Percentiles rank a stretch among this genome's conserved stretches.
phyloP scores from a whole-genome alignment of 495 filamentous ascomycete genomes.

The Penicillium tannophilum region DNA sequence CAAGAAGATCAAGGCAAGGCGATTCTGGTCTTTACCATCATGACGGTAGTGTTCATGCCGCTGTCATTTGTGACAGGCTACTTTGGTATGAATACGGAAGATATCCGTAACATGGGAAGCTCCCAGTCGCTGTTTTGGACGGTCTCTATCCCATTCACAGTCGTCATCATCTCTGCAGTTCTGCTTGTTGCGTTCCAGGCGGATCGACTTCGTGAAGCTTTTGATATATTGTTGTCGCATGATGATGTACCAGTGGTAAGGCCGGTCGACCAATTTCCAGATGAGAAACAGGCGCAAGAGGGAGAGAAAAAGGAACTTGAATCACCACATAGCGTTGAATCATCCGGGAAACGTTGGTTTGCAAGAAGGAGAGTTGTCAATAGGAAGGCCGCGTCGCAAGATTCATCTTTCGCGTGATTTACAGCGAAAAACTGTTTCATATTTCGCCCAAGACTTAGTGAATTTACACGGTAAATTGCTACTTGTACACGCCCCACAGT shows the following conservation, averaged over 20 bases:
- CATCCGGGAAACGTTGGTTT: background rate
- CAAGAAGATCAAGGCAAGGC: slow-evolving; percentile 30
- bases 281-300: background rate
- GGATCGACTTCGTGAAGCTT: slow-evolving; percentile 1
- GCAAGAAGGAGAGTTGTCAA: background rate
- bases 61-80: slow-evolving; percentile 39
- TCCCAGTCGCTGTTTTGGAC: slow-evolving; percentile 54
- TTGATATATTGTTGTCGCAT: background rate
- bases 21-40: slow-evolving; percentile 42
- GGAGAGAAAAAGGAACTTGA: background rate
- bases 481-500: too few relatives aligned
- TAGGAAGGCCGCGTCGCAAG: background rate
- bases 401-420: background rate
- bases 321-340: background rate
- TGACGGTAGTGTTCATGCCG: slow-evolving; percentile 51
- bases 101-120: slow-evolving; percentile 50
- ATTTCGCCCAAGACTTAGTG: too few relatives aligned
- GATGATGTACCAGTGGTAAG: background rate
- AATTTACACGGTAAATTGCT: too few relatives aligned
- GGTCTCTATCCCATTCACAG: slow-evolving; percentile 45
- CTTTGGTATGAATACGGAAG: slow-evolving; percentile 52
- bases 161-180: slow-evolving; percentile 24
- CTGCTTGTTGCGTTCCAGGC: slow-evolving; percentile 4
- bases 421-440: too few relatives aligned
- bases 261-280: background rate